Percentiles rank a stretch among this genome's conserved stretches.
These are phyloP conservation scores for Talaromyces nanjingensis DNA, from an alignment of 495 filamentous ascomycete genomes.

Conservation along the genomic window DNA sequence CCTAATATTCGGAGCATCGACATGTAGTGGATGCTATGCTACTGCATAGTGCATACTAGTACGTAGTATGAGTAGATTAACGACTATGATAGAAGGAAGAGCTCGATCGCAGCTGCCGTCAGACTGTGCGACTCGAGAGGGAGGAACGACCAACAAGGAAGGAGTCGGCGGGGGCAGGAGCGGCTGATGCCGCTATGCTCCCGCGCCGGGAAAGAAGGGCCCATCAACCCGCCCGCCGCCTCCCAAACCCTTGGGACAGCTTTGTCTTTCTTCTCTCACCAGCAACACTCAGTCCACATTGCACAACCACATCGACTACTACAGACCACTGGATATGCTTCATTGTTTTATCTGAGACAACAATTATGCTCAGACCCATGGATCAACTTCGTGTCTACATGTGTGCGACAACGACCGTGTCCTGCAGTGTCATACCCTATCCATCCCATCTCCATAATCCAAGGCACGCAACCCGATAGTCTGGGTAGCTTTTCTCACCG, in stretches of 20 bases:
- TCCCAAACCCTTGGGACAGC: conserved; percentile 9
- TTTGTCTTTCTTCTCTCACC: not conserved
- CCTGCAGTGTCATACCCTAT: not conserved
- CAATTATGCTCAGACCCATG: not conserved
- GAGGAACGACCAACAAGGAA: not conserved
- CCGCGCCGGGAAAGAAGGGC: not conserved
- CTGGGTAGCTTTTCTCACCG: conserved; percentile 5
- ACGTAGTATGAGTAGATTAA: too few species aligned
- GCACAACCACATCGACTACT: not conserved
- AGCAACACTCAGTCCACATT: too few species aligned
- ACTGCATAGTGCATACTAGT: too few species aligned
- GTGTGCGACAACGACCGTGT: not conserved
- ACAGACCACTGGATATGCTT: not conserved
- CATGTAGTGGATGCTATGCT: not conserved
- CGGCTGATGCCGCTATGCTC: conserved; percentile 1
- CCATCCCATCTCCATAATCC: not conserved
- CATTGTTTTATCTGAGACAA: not conserved
- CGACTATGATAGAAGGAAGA: too few species aligned
- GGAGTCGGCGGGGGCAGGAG: not conserved
- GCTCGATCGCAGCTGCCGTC: not conserved
- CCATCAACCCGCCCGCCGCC: conserved; percentile 6
- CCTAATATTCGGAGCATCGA: not conserved
- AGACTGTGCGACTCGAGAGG: not conserved
- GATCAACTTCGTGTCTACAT: not conserved
- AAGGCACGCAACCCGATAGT: not conserved